Evolutionary conservation across 306 rosid genomes (phyloP).

Genomic region (Fagus sylvatica): DNA sequence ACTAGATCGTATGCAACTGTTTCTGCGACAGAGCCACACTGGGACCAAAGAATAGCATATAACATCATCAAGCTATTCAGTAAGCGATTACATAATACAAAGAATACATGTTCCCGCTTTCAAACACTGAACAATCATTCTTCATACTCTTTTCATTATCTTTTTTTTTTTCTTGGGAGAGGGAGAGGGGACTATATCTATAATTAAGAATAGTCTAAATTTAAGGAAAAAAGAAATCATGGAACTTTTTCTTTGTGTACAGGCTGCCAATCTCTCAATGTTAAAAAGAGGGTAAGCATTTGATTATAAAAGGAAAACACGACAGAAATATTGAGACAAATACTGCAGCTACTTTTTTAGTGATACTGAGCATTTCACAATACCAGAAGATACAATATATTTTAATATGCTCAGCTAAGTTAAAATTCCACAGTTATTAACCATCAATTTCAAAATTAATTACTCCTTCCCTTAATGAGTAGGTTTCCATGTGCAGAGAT

Average conservation of each 20-base stretch:
- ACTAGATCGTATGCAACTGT: constrained; percentile 93
- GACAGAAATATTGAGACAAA: neutral
- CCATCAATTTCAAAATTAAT: neutral
- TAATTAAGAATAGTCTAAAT: neutral
- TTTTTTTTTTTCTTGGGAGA: neutral
- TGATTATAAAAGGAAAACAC: neutral
- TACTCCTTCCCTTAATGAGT: neutral
- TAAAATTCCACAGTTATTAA: neutral
- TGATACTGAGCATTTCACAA: neutral
- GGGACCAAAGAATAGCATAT: constrained; percentile 18
- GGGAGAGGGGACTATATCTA: neutral
- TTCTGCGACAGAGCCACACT: constrained; percentile 97
- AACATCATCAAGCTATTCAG: constrained; percentile 5
- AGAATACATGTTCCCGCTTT: neutral
- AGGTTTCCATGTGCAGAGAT: neutral
- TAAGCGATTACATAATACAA: neutral
- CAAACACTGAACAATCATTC: neutral
- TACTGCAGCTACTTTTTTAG: neutral
- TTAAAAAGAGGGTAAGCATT: neutral
- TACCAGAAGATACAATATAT: neutral
- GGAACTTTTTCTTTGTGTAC: neutral
- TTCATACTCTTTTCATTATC: neutral
- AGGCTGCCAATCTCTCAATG: neutral
- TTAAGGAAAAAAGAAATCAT: neutral
- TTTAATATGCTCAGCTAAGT: neutral